Conservation (phyloP, 352 stramenopile species). For the Globisporangium acanthophoron region DNA sequence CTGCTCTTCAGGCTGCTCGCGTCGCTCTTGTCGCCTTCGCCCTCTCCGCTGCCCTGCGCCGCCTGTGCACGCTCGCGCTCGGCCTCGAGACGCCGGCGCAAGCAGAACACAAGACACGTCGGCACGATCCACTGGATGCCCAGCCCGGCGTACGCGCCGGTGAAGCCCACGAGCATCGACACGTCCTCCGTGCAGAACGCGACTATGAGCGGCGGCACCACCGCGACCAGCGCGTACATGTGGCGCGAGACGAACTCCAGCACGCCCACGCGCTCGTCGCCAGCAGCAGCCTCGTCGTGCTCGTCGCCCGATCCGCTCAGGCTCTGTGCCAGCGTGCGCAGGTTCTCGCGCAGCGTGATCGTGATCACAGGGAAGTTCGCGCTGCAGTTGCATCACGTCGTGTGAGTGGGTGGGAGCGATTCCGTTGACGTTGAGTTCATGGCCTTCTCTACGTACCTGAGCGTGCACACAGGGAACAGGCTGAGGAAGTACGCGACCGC, state of each 20-base stretch:
- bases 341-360: constrained; percentile 85
- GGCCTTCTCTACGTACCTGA: constrained; percentile 38
- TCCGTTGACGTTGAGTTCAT: too few species aligned
- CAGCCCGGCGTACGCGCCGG: constrained; percentile 76
- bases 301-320: constrained; percentile 19
- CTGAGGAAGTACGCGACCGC: constrained; percentile 84
- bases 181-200: constrained; percentile 88
- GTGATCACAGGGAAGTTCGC: constrained; percentile 83
- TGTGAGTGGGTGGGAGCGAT: constrained; percentile 5
- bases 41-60: neutral
- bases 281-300: constrained; percentile 8
- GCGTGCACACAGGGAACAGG: constrained; percentile 82
- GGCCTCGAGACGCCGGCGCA: constrained; percentile 46
- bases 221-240: constrained; percentile 61
- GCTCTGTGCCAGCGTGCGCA: constrained; percentile 60
- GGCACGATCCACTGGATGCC: constrained; percentile 87
- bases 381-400: constrained; percentile 18
- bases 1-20: neutral
- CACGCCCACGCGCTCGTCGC: constrained; percentile 14
- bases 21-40: neutral
- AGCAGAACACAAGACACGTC: constrained; percentile 64
- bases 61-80: constrained; percentile 14
- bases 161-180: constrained; percentile 85
- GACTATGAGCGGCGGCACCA: constrained; percentile 74
- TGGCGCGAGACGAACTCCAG: constrained; percentile 46